Percentiles rank a stretch among this genome's conserved stretches.
Evolutionary conservation across 2,329 filamentous ascomycete species (phyloP).

Genomic region (Samsoniella hepiali): DNA sequence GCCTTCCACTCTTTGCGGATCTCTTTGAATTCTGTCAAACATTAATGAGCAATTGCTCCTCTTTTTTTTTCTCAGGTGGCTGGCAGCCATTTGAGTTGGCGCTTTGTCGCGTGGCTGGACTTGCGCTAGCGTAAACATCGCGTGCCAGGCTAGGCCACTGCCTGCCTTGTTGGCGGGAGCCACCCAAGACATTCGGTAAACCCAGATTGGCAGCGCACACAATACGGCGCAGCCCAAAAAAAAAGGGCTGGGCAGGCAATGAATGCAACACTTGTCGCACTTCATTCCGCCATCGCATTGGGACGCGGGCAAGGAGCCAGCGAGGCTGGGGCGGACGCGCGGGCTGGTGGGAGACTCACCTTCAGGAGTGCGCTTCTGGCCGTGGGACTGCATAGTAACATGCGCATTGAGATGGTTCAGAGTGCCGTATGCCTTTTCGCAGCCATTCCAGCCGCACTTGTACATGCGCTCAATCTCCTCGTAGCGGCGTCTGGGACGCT

Average conservation of each 20-base stretch:
- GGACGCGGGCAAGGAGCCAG: background rate
- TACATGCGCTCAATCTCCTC: conserved; percentile 99
- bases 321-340: background rate
- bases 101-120: background rate
- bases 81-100: background rate
- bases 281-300: background rate
- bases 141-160: background rate
- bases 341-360: conserved; percentile 58
- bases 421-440: conserved; percentile 97
- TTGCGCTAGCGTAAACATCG: conserved; percentile 25
- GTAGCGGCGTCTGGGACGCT: conserved; percentile 86
- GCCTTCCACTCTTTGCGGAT: conserved; percentile 99
- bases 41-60: conserved; percentile 21
- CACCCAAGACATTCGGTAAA: background rate
- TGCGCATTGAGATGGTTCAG: conserved; percentile 97
- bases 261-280: conserved; percentile 7
- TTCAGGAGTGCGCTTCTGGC: conserved; percentile 91
- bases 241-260: background rate
- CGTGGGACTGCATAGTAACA: conserved; percentile 98
- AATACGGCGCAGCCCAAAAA: background rate
- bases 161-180: background rate
- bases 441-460: conserved; percentile 97
- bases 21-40: conserved; percentile 85
- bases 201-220: background rate
- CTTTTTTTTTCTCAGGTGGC: background rate